Evolutionary conservation across 257 asterid genomes (phyloP).

Genomic region (Salvia rosmarinus): DNA sequence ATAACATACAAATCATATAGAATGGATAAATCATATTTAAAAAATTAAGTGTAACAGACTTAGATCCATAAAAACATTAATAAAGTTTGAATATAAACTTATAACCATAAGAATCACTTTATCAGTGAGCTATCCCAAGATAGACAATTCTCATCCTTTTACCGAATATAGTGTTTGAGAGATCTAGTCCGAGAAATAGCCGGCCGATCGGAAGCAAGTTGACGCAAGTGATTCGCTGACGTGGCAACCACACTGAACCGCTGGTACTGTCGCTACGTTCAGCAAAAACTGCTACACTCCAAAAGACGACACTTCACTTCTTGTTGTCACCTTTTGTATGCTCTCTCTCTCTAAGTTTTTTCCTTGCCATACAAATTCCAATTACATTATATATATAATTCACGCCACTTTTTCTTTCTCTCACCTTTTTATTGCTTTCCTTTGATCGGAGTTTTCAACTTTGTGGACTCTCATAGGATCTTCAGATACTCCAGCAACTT

Average conservation of each 20-base stretch:
- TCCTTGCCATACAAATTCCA: conserved; percentile 23
- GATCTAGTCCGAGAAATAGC: conserved; percentile 15
- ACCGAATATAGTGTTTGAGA: not conserved
- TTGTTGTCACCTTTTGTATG: conserved; percentile 28
- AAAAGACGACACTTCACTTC: conserved; percentile 13
- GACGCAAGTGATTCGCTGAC: conserved; percentile 17
- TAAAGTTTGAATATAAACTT: too few relatives aligned
- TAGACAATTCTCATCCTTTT: too few relatives aligned
- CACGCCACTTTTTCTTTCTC: not conserved
- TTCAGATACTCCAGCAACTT: conserved; percentile 25
- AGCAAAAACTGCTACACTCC: conserved; percentile 26
- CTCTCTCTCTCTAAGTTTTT: not conserved
- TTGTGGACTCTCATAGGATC: conserved; percentile 27
- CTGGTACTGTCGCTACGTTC: not conserved
- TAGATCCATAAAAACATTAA: too few relatives aligned
- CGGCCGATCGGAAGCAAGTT: conserved; percentile 10
- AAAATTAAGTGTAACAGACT: too few relatives aligned
- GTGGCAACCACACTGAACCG: conserved; percentile 21
- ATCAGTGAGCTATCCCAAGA: too few relatives aligned
- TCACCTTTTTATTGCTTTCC: not conserved
- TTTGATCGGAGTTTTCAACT: conserved; percentile 2
- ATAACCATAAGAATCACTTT: too few relatives aligned
- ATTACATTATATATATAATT: not conserved
- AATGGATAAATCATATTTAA: too few relatives aligned
- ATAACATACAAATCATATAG: too few relatives aligned